Conservation (phyloP, 768 basidiomycete genomes). For the Agrocybe chaxingu region DNA sequence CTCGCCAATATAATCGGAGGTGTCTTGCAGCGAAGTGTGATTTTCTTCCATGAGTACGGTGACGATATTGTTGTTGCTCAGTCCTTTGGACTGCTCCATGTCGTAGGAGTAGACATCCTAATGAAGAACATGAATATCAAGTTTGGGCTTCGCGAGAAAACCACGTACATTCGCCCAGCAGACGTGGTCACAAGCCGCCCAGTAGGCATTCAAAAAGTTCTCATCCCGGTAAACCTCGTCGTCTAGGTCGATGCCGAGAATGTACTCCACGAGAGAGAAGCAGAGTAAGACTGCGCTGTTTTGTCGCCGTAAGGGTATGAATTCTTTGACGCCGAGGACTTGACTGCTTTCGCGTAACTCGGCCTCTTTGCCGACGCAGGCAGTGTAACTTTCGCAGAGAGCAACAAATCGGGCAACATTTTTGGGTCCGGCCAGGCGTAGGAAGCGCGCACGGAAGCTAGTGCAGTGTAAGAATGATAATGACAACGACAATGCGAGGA, state of each 20-base stretch:
- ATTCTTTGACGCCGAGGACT: conserved; percentile 52
- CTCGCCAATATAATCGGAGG: conserved; percentile 53
- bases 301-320: conserved; percentile 58
- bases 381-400: conserved; percentile 53
- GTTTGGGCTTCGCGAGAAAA: neutral
- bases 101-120: conserved; percentile 74
- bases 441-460: conserved; percentile 54
- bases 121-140: conserved; percentile 4
- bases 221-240: conserved; percentile 59
- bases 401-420: conserved; percentile 47
- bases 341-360: conserved; percentile 54
- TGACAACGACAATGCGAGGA: neutral
- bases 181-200: conserved; percentile 61
- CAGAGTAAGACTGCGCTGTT: conserved; percentile 67
- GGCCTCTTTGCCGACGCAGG: conserved; percentile 58
- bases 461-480: conserved; percentile 2
- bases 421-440: conserved; percentile 41
- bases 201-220: conserved; percentile 49
- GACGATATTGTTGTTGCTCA: conserved; percentile 64
- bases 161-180: conserved; percentile 66
- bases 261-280: conserved; percentile 61
- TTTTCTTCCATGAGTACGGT: conserved; percentile 63
- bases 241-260: conserved; percentile 58
- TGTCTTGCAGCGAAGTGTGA: conserved; percentile 51
- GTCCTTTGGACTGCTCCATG: conserved; percentile 67